Percentiles rank a stretch among this genome's conserved stretches.
Evolutionary conservation across 1,139 yeast genomes (phyloP).

Genomic region (Geotrichum restrictum): DNA sequence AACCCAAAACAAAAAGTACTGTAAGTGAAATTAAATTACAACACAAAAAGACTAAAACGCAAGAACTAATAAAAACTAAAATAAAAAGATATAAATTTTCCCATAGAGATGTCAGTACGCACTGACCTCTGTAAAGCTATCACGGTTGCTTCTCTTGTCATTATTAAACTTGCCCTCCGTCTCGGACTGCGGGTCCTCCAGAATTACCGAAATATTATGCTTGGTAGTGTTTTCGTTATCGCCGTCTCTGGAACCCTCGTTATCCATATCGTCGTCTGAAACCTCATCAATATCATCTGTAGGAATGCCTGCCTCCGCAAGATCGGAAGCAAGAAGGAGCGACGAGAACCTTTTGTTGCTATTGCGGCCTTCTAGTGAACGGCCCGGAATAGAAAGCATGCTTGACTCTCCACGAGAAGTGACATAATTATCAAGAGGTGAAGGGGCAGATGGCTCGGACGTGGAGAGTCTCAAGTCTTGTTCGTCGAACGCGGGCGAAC

Average conservation of each 20-base stretch:
- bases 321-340: conserved; percentile 17
- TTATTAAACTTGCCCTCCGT: conserved; percentile 3
- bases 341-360: conserved; percentile 19
- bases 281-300: not conserved
- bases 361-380: conserved; percentile 1
- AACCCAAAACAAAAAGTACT: not conserved
- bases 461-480: conserved; percentile 3
- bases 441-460: conserved; percentile 6
- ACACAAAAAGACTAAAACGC: conserved; percentile 1
- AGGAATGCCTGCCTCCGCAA: conserved; percentile 19
- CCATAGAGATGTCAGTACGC: conserved; percentile 32
- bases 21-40: not conserved
- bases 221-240: not conserved
- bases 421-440: not conserved
- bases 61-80: not conserved
- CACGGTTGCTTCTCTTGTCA: conserved; percentile 26
- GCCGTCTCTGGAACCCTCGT: not conserved
- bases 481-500: conserved; percentile 2
- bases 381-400: conserved; percentile 8
- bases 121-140: conserved; percentile 34
- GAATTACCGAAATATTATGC: conserved; percentile 4
- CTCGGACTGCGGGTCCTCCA: conserved; percentile 6
- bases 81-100: not conserved
- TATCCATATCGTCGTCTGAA: not conserved
- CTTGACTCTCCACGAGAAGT: not conserved